phyloP scores from a whole-genome alignment of 2,329 filamentous ascomycete species.

The Esteya vermicola region DNA sequence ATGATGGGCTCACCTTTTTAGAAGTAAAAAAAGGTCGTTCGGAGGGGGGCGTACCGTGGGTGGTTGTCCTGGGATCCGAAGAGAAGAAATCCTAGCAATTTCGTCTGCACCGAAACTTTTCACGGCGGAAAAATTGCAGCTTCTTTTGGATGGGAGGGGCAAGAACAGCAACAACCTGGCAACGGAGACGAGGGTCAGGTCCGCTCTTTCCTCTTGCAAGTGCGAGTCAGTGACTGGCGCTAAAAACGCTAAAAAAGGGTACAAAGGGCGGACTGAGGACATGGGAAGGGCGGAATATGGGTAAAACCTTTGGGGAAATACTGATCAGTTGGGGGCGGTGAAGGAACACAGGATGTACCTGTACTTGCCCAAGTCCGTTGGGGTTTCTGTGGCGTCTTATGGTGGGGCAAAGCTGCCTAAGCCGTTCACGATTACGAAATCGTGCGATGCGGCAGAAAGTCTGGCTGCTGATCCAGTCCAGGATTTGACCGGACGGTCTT shows the following conservation, averaged over 20 bases:
- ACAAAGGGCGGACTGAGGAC: slow-evolving; percentile 3
- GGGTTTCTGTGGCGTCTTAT: not conserved
- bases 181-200: not conserved
- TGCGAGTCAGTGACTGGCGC: not conserved
- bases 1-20: no score
- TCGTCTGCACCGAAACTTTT: not conserved
- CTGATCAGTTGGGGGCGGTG: slow-evolving; percentile 13
- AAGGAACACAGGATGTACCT: slow-evolving; percentile 15
- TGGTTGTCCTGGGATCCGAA: not conserved
- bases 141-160: slow-evolving; percentile 1
- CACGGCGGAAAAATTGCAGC: not conserved
- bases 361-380: slow-evolving; percentile 10
- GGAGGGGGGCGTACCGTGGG: not conserved
- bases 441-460: no score
- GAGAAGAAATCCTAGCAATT: not conserved
- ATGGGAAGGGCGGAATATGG: not conserved
- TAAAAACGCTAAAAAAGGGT: not conserved
- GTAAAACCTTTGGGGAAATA: slow-evolving; percentile 17
- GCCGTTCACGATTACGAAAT: not conserved
- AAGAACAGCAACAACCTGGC: slow-evolving; percentile 2
- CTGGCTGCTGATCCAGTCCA: no score
- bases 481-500: no score
- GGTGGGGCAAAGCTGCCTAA: slow-evolving; percentile 1
- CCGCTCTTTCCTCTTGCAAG: not conserved
- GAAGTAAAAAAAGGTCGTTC: not conserved